Evolutionary conservation across 192 early-diverging fungal genomes (phyloP).

Genomic region (Backusella sp.): DNA sequence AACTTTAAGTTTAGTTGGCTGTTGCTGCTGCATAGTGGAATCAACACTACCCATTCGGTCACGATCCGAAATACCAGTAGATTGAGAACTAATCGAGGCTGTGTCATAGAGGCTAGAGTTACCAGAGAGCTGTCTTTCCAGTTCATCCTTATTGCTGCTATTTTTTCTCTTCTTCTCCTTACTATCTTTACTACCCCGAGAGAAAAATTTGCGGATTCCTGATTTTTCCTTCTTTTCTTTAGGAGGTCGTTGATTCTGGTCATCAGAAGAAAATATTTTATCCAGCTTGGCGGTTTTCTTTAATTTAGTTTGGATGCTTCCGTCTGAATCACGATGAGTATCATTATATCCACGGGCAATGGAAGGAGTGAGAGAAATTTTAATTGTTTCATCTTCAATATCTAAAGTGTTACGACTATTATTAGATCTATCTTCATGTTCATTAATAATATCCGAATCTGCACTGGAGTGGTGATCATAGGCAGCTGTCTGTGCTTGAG

Average conservation of each 20-base stretch:
- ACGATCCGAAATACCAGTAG: slow-evolving; percentile 25
- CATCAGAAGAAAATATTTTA: slow-evolving; percentile 13
- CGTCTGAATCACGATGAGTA: background rate
- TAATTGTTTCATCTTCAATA: slow-evolving; percentile 41
- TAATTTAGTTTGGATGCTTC: background rate
- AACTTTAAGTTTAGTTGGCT: slow-evolving; percentile 34
- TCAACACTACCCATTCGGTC: slow-evolving; percentile 16
- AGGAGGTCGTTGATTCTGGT: background rate
- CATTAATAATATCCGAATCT: slow-evolving; percentile 18
- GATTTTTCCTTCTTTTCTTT: slow-evolving; percentile 27
- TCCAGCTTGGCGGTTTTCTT: slow-evolving; percentile 25
- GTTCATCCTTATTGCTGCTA: slow-evolving; percentile 17
- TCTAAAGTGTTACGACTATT: slow-evolving; percentile 5
- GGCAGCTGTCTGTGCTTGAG: background rate
- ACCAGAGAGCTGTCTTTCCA: background rate
- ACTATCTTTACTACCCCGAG: slow-evolving; percentile 20
- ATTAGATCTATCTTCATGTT: background rate
- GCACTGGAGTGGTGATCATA: background rate
- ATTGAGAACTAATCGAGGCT: slow-evolving; percentile 33
- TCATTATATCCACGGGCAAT: slow-evolving; percentile 38
- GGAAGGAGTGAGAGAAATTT: slow-evolving; percentile 51
- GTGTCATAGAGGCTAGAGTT: slow-evolving; percentile 10
- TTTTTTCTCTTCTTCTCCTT: slow-evolving; percentile 24
- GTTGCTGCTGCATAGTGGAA: background rate
- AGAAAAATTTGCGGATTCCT: slow-evolving; percentile 32